phyloP scores from a whole-genome alignment of 495 filamentous ascomycete genomes.

The Clohesyomyces aquaticus region DNA sequence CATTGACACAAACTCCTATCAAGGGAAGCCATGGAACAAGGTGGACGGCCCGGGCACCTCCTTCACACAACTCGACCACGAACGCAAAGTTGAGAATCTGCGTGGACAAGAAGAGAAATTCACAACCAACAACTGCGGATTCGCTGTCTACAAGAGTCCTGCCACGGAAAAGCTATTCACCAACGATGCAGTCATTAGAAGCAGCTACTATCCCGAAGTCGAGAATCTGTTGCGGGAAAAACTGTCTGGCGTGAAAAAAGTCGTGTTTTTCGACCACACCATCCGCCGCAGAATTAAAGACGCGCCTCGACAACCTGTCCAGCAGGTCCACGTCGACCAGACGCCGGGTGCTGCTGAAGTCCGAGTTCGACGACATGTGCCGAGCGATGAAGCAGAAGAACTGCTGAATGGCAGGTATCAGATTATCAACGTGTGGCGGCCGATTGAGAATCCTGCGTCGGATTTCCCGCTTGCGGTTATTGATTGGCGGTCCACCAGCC shows the following conservation, averaged over 20 bases:
- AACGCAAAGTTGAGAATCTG: conserved; percentile 42
- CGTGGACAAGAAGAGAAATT: conserved; percentile 37
- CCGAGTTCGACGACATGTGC: conserved; percentile 46
- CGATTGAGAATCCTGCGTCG: conserved; percentile 58
- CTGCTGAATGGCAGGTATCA: conserved; percentile 68
- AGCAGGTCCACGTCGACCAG: conserved; percentile 50
- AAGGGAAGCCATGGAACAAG: conserved; percentile 45
- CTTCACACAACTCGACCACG: conserved; percentile 38
- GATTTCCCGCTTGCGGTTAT: conserved; percentile 48
- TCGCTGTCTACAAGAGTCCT: conserved; percentile 42
- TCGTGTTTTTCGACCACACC: conserved; percentile 50
- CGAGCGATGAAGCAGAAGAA: conserved; percentile 60
- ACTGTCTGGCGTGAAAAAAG: conserved; percentile 44
- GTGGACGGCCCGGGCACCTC: conserved; percentile 45
- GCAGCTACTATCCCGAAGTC: conserved; percentile 46
- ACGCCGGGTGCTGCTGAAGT: conserved; percentile 45
- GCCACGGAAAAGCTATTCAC: conserved; percentile 44
- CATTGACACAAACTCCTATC: conserved; percentile 42
- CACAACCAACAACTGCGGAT: conserved; percentile 45
- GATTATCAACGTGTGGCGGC: conserved; percentile 82
- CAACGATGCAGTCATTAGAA: conserved; percentile 41
- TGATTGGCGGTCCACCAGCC: conserved; percentile 47
- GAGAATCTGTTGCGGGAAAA: conserved; percentile 40
- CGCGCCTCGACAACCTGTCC: conserved; percentile 47
- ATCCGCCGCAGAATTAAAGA: conserved; percentile 44